Conservation (phyloP, 176 grass and related monocot species). For the Zea luxurians region DNA sequence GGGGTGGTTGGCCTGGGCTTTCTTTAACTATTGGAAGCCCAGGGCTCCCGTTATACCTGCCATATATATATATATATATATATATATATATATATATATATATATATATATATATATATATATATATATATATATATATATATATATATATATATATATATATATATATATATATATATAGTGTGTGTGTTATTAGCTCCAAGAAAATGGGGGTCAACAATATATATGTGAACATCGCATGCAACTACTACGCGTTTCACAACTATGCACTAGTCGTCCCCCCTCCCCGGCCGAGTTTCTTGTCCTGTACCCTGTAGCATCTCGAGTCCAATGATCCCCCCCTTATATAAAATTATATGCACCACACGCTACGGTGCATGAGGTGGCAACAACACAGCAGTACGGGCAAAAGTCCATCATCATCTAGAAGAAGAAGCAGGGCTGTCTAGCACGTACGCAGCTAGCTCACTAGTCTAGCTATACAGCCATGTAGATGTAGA, state of each 20-base stretch:
- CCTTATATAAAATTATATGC: neutral
- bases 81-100: too few species aligned
- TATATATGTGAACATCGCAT: neutral
- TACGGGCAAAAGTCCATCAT: neutral
- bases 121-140: too few species aligned
- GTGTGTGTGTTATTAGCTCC: neutral
- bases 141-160: too few species aligned
- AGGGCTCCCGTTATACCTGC: too few species aligned
- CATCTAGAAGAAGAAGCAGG: slow-evolving; percentile 38
- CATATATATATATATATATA: too few species aligned
- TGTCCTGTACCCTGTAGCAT: neutral
- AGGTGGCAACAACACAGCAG: neutral
- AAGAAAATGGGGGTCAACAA: neutral
- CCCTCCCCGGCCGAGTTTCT: too few species aligned
- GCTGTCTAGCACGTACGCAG: neutral
- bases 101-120: too few species aligned
- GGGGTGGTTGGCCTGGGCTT: too few species aligned
- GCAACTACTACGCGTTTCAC: neutral
- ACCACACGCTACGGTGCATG: neutral
- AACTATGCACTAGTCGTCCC: neutral
- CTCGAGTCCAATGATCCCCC: neutral
- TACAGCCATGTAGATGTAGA: too few species aligned
- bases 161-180: too few species aligned
- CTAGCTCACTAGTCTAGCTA: too few species aligned
- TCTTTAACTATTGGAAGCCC: too few species aligned